phyloP scores from a whole-genome alignment of 192 early-diverging fungal species.

The Linnemannia exigua region DNA sequence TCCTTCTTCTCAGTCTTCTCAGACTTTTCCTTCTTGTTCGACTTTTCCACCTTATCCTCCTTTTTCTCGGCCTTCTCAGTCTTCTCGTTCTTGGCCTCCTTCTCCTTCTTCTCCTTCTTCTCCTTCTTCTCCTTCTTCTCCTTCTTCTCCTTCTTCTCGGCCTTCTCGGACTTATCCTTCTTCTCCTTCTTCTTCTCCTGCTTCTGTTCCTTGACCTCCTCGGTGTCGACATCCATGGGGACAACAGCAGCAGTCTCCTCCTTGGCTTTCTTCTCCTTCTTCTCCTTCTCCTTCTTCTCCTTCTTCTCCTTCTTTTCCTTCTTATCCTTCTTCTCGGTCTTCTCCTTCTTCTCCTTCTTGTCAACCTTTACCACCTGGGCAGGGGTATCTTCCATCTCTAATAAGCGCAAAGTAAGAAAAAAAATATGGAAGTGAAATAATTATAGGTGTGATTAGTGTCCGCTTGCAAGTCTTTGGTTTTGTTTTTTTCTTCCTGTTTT shows the following conservation, averaged over 20 bases:
- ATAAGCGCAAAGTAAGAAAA: too few species aligned
- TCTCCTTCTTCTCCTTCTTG: constrained; percentile 23
- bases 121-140: constrained; percentile 43
- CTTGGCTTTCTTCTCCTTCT: constrained; percentile 28
- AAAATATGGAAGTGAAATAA: not conserved
- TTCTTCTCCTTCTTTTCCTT: not conserved
- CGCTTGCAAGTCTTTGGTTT: too few species aligned
- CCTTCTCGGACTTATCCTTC: constrained; percentile 30
- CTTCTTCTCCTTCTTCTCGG: constrained; percentile 20
- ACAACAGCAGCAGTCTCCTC: constrained; percentile 4
- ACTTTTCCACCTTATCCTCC: constrained; percentile 16
- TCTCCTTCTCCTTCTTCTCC: constrained; percentile 6
- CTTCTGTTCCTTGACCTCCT: constrained; percentile 15
- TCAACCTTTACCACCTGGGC: not conserved
- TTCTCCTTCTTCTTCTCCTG: constrained; percentile 14
- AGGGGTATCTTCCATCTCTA: constrained; percentile 28
- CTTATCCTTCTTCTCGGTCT: constrained; percentile 10
- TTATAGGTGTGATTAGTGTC: too few species aligned
- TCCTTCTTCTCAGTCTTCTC: constrained; percentile 35
- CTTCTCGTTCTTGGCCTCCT: constrained; percentile 51
- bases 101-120: constrained; percentile 57
- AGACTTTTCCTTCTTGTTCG: constrained; percentile 18
- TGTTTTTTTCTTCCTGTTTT: too few species aligned
- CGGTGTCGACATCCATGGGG: too few species aligned
- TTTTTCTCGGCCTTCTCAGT: constrained; percentile 32